Evolutionary conservation across 306 rosid species (phyloP).

Genomic region (Cucumis hystrix): DNA sequence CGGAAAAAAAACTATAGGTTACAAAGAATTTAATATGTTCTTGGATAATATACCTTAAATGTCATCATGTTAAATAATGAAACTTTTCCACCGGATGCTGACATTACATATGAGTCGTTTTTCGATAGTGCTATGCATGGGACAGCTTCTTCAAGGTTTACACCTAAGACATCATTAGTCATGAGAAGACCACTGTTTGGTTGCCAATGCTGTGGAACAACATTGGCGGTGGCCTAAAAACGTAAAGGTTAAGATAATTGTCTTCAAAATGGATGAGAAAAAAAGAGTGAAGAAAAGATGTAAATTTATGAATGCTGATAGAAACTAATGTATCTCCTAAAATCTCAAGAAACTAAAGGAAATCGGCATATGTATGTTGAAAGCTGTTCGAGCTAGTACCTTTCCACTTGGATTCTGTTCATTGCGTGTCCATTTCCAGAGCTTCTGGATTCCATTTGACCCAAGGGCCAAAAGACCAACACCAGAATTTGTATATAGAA

Average conservation of each 20-base stretch:
- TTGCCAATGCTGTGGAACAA: conserved; percentile 81
- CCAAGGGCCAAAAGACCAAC: conserved; percentile 82
- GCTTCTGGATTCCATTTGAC: conserved; percentile 70
- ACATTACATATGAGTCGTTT: conserved; percentile 78
- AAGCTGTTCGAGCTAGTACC: conserved; percentile 25
- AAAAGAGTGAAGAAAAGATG: neutral
- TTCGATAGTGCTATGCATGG: conserved; percentile 86
- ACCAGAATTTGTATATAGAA: conserved; percentile 65
- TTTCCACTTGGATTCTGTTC: conserved; percentile 60
- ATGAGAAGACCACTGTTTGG: conserved; percentile 77
- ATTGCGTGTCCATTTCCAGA: conserved; percentile 79
- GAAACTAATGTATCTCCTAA: neutral
- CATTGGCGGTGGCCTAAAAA: conserved; percentile 71
- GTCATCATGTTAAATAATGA: conserved; percentile 78
- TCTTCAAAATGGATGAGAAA: conserved; percentile 2
- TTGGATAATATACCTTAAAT: conserved; percentile 36
- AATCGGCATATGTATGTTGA: conserved; percentile 1
- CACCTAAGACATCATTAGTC: conserved; percentile 69
- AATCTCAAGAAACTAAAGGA: neutral
- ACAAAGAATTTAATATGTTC: neutral
- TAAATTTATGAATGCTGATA: conserved; percentile 1
- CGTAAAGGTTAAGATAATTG: conserved; percentile 22
- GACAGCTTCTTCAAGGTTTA: conserved; percentile 73
- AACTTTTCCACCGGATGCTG: conserved; percentile 83
- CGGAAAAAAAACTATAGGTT: neutral